Conservation (phyloP, 2,329 filamentous ascomycete genomes). For the Xylariales sp. region DNA sequence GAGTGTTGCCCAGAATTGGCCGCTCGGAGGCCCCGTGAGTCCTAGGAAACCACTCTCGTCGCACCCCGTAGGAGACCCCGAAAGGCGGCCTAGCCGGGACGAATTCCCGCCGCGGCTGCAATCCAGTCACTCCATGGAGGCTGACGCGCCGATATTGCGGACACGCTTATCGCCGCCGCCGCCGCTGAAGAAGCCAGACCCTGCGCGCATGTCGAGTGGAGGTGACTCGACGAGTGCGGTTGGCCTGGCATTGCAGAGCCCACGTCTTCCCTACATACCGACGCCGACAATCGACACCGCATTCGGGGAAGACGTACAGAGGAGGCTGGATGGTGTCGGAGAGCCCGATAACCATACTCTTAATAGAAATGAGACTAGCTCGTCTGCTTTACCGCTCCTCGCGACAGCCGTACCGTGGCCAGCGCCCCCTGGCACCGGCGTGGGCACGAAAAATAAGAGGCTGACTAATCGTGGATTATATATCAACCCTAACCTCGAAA, state of each 20-base stretch:
- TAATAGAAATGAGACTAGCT: background rate
- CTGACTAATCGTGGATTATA: background rate
- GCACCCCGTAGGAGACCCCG: constrained; percentile 43
- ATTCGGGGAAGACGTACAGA: constrained; percentile 35
- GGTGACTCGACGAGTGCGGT: constrained; percentile 28
- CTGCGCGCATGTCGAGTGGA: background rate
- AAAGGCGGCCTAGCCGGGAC: constrained; percentile 37
- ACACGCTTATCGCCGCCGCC: constrained; percentile 30
- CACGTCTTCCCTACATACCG: constrained; percentile 42
- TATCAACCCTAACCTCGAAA: background rate
- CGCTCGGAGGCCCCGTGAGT: constrained; percentile 35
- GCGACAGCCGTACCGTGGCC: background rate
- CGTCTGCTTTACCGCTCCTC: background rate
- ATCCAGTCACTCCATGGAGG: constrained; percentile 9
- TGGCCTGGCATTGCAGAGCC: constrained; percentile 38
- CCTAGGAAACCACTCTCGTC: constrained; percentile 43
- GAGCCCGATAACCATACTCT: background rate
- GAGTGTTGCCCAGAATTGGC: constrained; percentile 46
- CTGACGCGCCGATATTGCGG: constrained; percentile 18
- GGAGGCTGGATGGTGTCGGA: constrained; percentile 1
- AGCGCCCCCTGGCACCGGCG: background rate
- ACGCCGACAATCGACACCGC: constrained; percentile 45
- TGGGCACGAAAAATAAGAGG: background rate
- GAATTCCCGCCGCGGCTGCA: background rate
- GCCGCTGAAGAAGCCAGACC: background rate